Percentiles rank a stretch among this genome's conserved stretches.
These are phyloP conservation scores for Aulographum hederae DNA, from an alignment of 2,329 filamentous ascomycete species.

Conservation along the genomic window DNA sequence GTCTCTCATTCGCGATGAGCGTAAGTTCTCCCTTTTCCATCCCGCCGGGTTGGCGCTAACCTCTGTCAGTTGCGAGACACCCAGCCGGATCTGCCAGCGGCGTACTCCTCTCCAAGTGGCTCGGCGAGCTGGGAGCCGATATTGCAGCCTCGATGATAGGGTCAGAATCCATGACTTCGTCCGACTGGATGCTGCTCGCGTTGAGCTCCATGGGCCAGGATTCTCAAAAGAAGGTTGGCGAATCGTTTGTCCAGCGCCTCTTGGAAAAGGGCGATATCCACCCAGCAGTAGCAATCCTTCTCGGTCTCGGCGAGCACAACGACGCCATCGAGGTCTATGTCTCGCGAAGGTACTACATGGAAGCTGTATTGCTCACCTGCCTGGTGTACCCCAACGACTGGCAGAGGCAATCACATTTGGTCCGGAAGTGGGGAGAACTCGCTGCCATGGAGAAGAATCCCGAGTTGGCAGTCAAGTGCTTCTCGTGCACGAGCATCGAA, in stretches of 20 bases:
- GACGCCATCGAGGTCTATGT: slow-evolving; percentile 95
- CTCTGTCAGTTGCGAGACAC: slow-evolving; percentile 43
- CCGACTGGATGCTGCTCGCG: slow-evolving; percentile 93
- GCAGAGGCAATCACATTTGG: slow-evolving; percentile 74
- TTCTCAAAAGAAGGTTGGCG: slow-evolving; percentile 77
- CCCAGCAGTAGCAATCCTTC: slow-evolving; percentile 77
- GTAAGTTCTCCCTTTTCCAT: slow-evolving; percentile 21
- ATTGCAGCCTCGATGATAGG: slow-evolving; percentile 57
- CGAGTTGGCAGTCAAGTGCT: slow-evolving; percentile 79
- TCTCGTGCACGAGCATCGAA: slow-evolving; percentile 77
- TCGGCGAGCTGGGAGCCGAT: slow-evolving; percentile 69
- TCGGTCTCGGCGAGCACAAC: slow-evolving; percentile 80
- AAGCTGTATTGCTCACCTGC: slow-evolving; percentile 77
- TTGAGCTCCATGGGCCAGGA: slow-evolving; percentile 63
- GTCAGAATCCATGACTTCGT: slow-evolving; percentile 74
- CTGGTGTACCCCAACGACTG: slow-evolving; percentile 70
- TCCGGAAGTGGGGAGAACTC: slow-evolving; percentile 89
- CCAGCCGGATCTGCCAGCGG: slow-evolving; percentile 54
- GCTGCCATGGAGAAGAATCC: slow-evolving; percentile 75
- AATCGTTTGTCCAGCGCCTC: slow-evolving; percentile 77
- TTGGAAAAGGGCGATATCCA: slow-evolving; percentile 83
- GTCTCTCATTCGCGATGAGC: slow-evolving; percentile 67
- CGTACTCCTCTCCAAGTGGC: slow-evolving; percentile 80
- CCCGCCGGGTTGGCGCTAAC: neutral
- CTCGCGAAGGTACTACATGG: slow-evolving; percentile 79